These are phyloP conservation scores for Diospyros kaki DNA, from an alignment of 148 eudicot genomes.

Conservation along the genomic window DNA sequence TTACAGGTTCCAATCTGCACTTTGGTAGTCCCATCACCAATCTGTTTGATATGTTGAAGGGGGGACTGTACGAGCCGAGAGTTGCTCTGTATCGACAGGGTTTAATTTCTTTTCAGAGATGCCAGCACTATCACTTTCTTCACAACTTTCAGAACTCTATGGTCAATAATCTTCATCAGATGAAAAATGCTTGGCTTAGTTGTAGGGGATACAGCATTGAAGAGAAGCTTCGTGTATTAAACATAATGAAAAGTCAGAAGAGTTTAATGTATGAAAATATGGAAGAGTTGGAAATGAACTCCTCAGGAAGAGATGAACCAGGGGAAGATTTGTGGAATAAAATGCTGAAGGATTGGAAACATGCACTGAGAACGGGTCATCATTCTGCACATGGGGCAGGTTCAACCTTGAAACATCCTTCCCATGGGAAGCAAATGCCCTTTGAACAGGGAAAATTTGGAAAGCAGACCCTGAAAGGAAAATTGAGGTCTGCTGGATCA, in stretches of 20 bases:
- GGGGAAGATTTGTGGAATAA: constrained; percentile 49
- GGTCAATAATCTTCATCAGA: constrained; percentile 64
- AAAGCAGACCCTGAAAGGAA: constrained; percentile 52
- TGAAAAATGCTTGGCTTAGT: constrained; percentile 75
- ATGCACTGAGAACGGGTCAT: constrained; percentile 34
- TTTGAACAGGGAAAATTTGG: constrained; percentile 33
- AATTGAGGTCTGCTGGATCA: constrained; percentile 41
- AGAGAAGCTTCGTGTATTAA: constrained; percentile 85
- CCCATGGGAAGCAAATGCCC: constrained; percentile 31
- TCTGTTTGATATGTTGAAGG: constrained; percentile 80
- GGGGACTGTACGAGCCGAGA: constrained; percentile 91
- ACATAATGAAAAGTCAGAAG: constrained; percentile 69
- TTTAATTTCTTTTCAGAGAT: constrained; percentile 61
- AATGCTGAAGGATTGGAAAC: constrained; percentile 46
- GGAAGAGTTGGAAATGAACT: constrained; percentile 57
- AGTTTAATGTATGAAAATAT: constrained; percentile 69
- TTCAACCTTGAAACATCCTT: constrained; percentile 34
- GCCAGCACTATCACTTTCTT: constrained; percentile 70
- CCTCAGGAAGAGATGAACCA: constrained; percentile 62
- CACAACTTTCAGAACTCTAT: constrained; percentile 70
- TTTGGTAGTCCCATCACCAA: constrained; percentile 71
- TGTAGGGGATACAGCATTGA: constrained; percentile 85
- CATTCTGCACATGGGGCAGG: constrained; percentile 25
- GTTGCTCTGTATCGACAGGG: constrained; percentile 90
- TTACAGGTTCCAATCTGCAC: constrained; percentile 70